phyloP scores from a whole-genome alignment of 768 basidiomycete species.

The Serendipita sp. region DNA sequence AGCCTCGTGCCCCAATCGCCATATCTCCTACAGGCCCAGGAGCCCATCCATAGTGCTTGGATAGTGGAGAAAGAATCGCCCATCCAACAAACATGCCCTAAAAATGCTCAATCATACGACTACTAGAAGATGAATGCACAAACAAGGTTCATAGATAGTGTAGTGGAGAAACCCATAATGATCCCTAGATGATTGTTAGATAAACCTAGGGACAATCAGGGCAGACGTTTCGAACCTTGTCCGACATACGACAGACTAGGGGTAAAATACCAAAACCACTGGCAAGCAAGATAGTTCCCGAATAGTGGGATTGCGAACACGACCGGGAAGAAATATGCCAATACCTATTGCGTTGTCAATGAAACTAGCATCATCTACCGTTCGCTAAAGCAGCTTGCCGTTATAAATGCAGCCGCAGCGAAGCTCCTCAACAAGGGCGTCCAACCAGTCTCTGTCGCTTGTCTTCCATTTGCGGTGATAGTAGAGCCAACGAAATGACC shows the following conservation, averaged over 20 bases:
- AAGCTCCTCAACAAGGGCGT: conserved; percentile 65
- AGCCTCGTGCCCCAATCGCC: conserved; percentile 76
- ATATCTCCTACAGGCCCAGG: conserved; percentile 84
- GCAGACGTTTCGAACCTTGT: conserved; percentile 39
- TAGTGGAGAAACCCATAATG: conserved; percentile 95
- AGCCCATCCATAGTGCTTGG: conserved; percentile 77
- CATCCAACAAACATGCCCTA: conserved; percentile 96
- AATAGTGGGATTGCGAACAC: conserved; percentile 78
- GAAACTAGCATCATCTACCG: background rate
- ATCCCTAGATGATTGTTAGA: conserved; percentile 39
- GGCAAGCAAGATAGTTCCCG: conserved; percentile 61
- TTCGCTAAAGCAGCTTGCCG: conserved; percentile 32
- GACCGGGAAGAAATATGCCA: conserved; percentile 80
- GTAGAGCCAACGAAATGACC: no score
- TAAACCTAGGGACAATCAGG: conserved; percentile 8
- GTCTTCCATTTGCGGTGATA: no score
- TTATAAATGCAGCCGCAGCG: conserved; percentile 51
- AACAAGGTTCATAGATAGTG: conserved; percentile 82
- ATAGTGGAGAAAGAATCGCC: conserved; percentile 81
- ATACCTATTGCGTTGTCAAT: conserved; percentile 32
- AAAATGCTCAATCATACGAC: background rate
- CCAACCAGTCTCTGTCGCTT: conserved; percentile 38
- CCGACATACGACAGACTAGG: conserved; percentile 87
- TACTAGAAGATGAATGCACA: conserved; percentile 14
- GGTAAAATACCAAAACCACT: conserved; percentile 90